A percentile compares a stretch with the other conserved stretches of the same genome.
phyloP scores from a whole-genome alignment of 1,139 yeast species.

The Martiniozyma asiatica region DNA sequence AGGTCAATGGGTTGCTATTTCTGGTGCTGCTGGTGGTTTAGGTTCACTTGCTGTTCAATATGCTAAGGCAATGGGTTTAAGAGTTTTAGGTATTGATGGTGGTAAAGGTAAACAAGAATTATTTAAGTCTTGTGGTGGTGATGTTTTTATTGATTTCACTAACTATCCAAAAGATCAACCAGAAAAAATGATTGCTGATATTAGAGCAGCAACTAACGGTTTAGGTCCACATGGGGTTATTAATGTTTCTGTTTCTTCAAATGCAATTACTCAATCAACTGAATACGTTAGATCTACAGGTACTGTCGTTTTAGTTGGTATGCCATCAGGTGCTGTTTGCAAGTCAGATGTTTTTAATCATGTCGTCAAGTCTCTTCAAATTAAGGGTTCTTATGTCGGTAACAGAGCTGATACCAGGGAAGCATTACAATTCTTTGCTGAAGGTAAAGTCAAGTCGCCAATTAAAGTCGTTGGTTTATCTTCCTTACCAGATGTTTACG shows the following conservation, averaged over 20 bases:
- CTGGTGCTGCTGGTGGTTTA: constrained; percentile 82
- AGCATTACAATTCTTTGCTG: constrained; percentile 59
- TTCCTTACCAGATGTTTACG: constrained; percentile 47
- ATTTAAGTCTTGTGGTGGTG: constrained; percentile 53
- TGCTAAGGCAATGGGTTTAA: constrained; percentile 72
- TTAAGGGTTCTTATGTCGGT: constrained; percentile 71
- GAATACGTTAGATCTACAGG: constrained; percentile 65
- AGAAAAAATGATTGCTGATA: constrained; percentile 39
- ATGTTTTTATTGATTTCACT: constrained; percentile 55
- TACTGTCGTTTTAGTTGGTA: constrained; percentile 69
- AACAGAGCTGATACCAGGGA: constrained; percentile 72
- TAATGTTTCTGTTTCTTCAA: constrained; percentile 69
- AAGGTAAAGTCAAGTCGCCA: constrained; percentile 60
- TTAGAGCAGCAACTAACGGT: constrained; percentile 51
- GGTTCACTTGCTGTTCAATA: constrained; percentile 74
- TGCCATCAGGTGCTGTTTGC: constrained; percentile 62
- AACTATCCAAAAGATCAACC: constrained; percentile 19
- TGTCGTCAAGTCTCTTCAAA: constrained; percentile 52
- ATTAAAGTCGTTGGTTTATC: constrained; percentile 55
- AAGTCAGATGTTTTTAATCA: constrained; percentile 51
- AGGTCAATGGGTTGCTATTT: constrained; percentile 71
- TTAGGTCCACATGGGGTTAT: constrained; percentile 63
- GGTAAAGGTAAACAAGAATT: constrained; percentile 54
- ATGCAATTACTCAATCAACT: constrained; percentile 58
- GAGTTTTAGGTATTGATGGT: constrained; percentile 68